Conservation (phyloP, 2,329 filamentous ascomycete genomes). For the Laburnicola sp. region DNA sequence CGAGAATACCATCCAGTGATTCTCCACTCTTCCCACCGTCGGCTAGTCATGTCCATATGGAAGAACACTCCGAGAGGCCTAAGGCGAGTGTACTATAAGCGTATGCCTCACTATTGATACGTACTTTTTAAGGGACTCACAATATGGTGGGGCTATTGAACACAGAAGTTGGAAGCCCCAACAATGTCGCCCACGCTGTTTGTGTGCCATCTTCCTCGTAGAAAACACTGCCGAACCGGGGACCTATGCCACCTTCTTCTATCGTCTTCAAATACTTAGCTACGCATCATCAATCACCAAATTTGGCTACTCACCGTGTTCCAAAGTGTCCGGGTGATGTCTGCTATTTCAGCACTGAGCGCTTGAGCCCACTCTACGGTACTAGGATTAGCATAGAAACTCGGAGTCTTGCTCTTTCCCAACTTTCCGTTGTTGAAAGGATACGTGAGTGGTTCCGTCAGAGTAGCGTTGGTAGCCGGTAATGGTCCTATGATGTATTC, state of each 20-base stretch:
- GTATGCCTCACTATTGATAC: too few species aligned
- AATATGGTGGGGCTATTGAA: constrained; percentile 52
- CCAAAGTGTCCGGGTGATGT: constrained; percentile 28
- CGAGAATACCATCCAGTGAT: constrained; percentile 61
- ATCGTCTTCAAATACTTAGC: constrained; percentile 15
- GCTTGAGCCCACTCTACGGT: constrained; percentile 8
- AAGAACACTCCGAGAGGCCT: constrained; percentile 51
- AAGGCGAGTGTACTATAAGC: too few species aligned
- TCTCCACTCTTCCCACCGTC: constrained; percentile 56
- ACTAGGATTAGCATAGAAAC: constrained; percentile 1
- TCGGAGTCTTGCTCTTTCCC: constrained; percentile 17
- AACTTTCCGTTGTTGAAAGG: constrained; percentile 24
- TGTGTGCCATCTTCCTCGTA: constrained; percentile 41
- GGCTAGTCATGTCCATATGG: constrained; percentile 53
- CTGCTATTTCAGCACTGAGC: constrained; percentile 20
- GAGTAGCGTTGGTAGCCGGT: constrained; percentile 48
- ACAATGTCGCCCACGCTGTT: constrained; percentile 54
- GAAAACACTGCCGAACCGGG: constrained; percentile 34
- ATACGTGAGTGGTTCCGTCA: constrained; percentile 25
- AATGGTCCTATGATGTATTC: constrained; percentile 57
- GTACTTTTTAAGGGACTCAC: too few species aligned
- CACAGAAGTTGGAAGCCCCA: constrained; percentile 42
- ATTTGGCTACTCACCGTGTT: constrained; percentile 21
- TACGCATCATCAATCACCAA: neutral
- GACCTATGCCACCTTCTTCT: constrained; percentile 17